Evolutionary conservation across 306 rosid genomes (phyloP), one percentile per base, ranked within the genome.

Genomic region (Dryas octopetala): DNA sequence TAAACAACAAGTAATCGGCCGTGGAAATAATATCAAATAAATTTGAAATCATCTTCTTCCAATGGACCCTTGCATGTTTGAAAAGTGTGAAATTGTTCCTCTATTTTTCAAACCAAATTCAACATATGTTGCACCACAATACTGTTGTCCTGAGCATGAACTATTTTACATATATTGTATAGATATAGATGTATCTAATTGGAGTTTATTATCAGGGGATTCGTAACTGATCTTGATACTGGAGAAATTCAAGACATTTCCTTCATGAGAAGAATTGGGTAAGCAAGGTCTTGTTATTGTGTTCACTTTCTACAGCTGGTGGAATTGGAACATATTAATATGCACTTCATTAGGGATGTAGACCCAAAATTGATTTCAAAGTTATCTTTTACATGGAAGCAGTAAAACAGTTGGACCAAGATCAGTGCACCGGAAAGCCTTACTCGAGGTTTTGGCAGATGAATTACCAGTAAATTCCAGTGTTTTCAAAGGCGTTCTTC

Each of bases 381-480:
- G 38, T 32, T 32, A 2, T 32, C 38, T 32, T 32, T 32, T 32
- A 32, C 3, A 32, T 55, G 11, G 17, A 55, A 55, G 61, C 10
- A 55, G n/a, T 28, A n/a, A 57, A 11, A 12, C 5, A 49, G 57
- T 7, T 51, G 69, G 12, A 15, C 48, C 74, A 8, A n/a, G 73
- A 78, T 47, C 16, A 7, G 73, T 71, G 7, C 73, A 78, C 19
- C 61, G 73, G 32, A 78, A 78, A 54, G 46, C 66, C 51, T 71
- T 78, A 46, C 26, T 78, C 12, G 45, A 63, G 46, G 66, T 77
- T 16, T 28, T 78, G 13, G 82, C 67, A 26, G 82, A 45, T 10
- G 73, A 78, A 32, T 46, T 78, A 13, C 73, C 73, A n/a, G 17
- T 3, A 0, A 68, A 78, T 23, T 52, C 73, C n/a, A n/a, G n/a